Evolutionary conservation across 768 basidiomycete species (phyloP).

Genomic region (Nidularia sp.): DNA sequence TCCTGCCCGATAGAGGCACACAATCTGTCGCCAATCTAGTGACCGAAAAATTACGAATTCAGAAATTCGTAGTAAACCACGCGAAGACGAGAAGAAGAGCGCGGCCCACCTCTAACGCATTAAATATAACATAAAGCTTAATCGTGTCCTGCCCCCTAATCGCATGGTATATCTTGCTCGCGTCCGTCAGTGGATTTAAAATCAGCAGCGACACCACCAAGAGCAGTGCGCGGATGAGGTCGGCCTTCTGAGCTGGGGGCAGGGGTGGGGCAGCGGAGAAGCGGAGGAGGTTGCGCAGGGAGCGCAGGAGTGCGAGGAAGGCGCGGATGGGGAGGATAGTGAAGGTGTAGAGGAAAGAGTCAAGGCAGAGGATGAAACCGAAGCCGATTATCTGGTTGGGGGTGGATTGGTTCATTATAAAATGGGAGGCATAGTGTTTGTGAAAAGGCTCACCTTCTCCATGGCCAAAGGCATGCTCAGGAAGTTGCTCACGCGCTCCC

Average conservation of each 20-base stretch:
- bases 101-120: slow-evolving; percentile 84
- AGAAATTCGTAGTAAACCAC: neutral
- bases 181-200: slow-evolving; percentile 82
- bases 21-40: slow-evolving; percentile 88
- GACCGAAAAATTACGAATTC: neutral
- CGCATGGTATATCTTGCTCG: slow-evolving; percentile 96
- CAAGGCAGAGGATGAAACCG: slow-evolving; percentile 90
- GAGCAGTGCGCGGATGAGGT: slow-evolving; percentile 79
- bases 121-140: slow-evolving; percentile 98
- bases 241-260: slow-evolving; percentile 88
- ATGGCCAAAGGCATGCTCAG: slow-evolving; percentile 87
- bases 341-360: slow-evolving; percentile 97
- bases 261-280: slow-evolving; percentile 47
- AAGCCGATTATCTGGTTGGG: slow-evolving; percentile 76
- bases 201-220: slow-evolving; percentile 71
- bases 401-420: slow-evolving; percentile 1
- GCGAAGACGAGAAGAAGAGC: neutral
- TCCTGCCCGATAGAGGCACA: slow-evolving; percentile 98
- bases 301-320: slow-evolving; percentile 55
- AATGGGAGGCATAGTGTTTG: neutral
- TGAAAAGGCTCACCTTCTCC: slow-evolving; percentile 64
- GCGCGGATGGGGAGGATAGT: slow-evolving; percentile 95
- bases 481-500: slow-evolving; percentile 97
- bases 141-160: slow-evolving; percentile 98
- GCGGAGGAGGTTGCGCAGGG: slow-evolving; percentile 45